Conservation (phyloP, 805 yeast species). For the Wickerhamiella azyma region DNA sequence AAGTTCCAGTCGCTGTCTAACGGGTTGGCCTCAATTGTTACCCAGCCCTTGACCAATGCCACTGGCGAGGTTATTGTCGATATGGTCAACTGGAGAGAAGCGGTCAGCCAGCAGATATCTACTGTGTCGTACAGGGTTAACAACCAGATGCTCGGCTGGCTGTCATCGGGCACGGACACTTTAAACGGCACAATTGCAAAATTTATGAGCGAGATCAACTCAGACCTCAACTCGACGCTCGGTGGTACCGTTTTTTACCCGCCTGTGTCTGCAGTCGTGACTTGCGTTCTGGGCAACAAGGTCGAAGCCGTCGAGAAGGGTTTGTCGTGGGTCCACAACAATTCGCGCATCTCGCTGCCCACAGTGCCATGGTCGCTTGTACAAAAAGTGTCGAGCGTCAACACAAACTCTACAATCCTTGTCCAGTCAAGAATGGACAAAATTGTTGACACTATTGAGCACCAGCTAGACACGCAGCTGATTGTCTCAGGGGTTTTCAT, state of each 20-base stretch:
- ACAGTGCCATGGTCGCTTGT: slow-evolving; percentile 1
- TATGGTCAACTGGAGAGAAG: slow-evolving; percentile 34
- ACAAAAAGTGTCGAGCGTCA: neutral
- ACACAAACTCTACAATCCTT: neutral
- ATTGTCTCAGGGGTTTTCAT: slow-evolving; percentile 13
- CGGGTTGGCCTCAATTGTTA: slow-evolving; percentile 11
- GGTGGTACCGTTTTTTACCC: slow-evolving; percentile 50
- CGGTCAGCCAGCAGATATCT: slow-evolving; percentile 42
- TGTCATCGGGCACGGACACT: slow-evolving; percentile 40
- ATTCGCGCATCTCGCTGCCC: slow-evolving; percentile 49
- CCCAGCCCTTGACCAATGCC: slow-evolving; percentile 10
- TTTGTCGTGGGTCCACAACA: slow-evolving; percentile 59
- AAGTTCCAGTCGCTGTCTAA: slow-evolving; percentile 10
- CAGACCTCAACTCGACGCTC: slow-evolving; percentile 45
- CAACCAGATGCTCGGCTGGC: slow-evolving; percentile 50
- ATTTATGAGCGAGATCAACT: slow-evolving; percentile 47
- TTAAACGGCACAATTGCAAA: slow-evolving; percentile 46
- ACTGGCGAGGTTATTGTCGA: slow-evolving; percentile 13
- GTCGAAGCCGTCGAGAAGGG: slow-evolving; percentile 53
- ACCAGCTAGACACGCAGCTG: slow-evolving; percentile 11
- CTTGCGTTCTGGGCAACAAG: slow-evolving; percentile 70
- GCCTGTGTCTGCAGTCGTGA: slow-evolving; percentile 54
- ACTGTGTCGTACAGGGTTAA: slow-evolving; percentile 43
- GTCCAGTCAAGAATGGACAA: neutral
- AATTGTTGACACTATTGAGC: neutral